Evolutionary conservation across 257 asterid genomes (phyloP), one percentile per base, ranked within the genome.

Genomic region (Fraxinus pennsylvanica): DNA sequence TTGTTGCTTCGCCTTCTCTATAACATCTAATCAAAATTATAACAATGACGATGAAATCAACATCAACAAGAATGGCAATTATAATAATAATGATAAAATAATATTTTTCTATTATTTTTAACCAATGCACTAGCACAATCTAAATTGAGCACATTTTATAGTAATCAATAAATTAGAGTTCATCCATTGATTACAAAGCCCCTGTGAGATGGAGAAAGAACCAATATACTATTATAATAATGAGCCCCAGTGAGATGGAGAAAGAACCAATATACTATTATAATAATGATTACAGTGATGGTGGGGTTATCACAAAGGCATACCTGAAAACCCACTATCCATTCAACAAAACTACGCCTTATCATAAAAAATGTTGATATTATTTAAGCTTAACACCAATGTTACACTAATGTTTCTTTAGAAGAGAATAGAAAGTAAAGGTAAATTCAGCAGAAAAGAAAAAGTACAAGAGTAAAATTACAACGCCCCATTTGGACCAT

Each of bases 1-100:
- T 78, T 90, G 97, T 68, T 73, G 87, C 80, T 86, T 93, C 4
- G 97, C 93, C 88, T 88, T 93, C 85, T 82, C 94, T 79, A 93
- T 73, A 63, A 96, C 92, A 91, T 93, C 99, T 94, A 72, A 36
- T 82, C 39, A 43, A 79, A 77, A 72, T 5, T 4, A 78, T 67
- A 68, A 71, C 65, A 76, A 73, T 43, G 59, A 29, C 9, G 72
- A 77, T 12, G 65, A 39, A 29, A 73, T 78, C 27, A 78, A 50
- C 57, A 61, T 63, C 30, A 19, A 39, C 47, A 15, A 73, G 7
- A 30, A 21, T 61, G 19, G 36, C 13, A 39, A 17, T 0, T 5
- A 43, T 38, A 45, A 67, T 21, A 14, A 14, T 57, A 21, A 25
- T 12, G 36, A 63, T 27, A 25, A 63, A 63, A 63, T 27, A 10